Evolutionary conservation across 2,329 filamentous ascomycete species (phyloP).

Genomic region (Monosporascus sp.): DNA sequence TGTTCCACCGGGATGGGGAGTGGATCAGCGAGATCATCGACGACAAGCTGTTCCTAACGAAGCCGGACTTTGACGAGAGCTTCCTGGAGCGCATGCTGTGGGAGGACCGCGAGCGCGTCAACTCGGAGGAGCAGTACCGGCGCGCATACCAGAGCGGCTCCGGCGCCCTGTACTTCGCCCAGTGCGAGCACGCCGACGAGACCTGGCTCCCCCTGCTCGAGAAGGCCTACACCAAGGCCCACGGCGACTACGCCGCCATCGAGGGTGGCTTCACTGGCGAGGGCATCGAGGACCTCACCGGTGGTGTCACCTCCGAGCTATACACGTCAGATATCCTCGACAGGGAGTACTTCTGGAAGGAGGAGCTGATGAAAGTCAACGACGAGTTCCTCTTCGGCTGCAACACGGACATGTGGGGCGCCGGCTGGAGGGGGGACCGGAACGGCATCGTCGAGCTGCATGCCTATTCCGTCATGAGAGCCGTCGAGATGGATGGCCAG

Average conservation of each 20-base stretch:
- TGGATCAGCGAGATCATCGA: slow-evolving; percentile 60
- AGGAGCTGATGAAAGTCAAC: slow-evolving; percentile 74
- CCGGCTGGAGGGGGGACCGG: slow-evolving; percentile 37
- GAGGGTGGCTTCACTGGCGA: slow-evolving; percentile 61
- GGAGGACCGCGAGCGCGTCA: slow-evolving; percentile 43
- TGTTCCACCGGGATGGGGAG: slow-evolving; percentile 76
- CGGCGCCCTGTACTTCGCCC: slow-evolving; percentile 64
- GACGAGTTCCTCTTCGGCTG: slow-evolving; percentile 69
- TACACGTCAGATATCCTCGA: slow-evolving; percentile 66
- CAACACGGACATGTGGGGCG: slow-evolving; percentile 45
- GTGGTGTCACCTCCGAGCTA: slow-evolving; percentile 63
- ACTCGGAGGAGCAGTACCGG: slow-evolving; percentile 55
- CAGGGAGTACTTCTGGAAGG: slow-evolving; percentile 72
- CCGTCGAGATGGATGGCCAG: slow-evolving; percentile 54
- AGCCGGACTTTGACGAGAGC: slow-evolving; percentile 57
- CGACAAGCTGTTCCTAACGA: slow-evolving; percentile 53
- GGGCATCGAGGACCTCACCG: slow-evolving; percentile 56
- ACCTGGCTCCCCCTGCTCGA: slow-evolving; percentile 70
- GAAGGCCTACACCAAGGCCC: slow-evolving; percentile 71
- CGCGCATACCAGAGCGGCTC: slow-evolving; percentile 63
- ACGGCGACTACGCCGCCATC: slow-evolving; percentile 68
- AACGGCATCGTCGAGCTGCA: slow-evolving; percentile 56
- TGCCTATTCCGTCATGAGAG: slow-evolving; percentile 57
- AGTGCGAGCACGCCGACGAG: slow-evolving; percentile 63
- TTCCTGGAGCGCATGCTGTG: slow-evolving; percentile 42